phyloP scores from a whole-genome alignment of 1,139 yeast genomes.

The Chernovozyma aurita region DNA sequence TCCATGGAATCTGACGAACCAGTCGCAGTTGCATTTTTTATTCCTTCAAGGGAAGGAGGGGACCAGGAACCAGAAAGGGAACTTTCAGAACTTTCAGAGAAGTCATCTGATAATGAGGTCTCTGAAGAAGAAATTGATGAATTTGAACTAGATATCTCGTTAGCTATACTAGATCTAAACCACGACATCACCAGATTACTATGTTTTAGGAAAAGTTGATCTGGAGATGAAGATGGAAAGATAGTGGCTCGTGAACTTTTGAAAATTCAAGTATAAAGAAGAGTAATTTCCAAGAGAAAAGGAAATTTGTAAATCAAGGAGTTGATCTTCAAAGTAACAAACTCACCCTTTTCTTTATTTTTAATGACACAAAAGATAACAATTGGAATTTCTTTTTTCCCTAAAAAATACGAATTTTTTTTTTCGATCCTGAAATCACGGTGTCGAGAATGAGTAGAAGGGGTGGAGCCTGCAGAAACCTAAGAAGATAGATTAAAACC shows the following conservation, averaged over 20 bases:
- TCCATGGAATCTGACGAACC: constrained; percentile 9
- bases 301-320: not conserved
- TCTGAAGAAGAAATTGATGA: constrained; percentile 3
- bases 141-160: not conserved
- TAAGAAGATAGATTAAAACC: too few relatives aligned
- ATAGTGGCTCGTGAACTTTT: not conserved
- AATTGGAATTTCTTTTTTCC: not conserved
- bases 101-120: constrained; percentile 2
- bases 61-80: constrained; percentile 7
- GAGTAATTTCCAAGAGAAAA: not conserved
- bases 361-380: not conserved
- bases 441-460: too few relatives aligned
- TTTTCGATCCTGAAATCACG: not conserved
- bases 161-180: not conserved
- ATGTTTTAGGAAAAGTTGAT: not conserved
- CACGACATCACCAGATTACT: constrained; percentile 1
- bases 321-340: too few relatives aligned
- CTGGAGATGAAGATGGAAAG: constrained; percentile 1
- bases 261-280: not conserved
- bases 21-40: not conserved
- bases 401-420: not conserved
- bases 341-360: not conserved
- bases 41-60: constrained; percentile 1
- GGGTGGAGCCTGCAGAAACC: too few relatives aligned
- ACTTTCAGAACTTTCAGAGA: constrained; percentile 5